Percentiles rank a stretch among this genome's conserved stretches.
Evolutionary conservation across 2,329 filamentous ascomycete species (phyloP).

Genomic region (Penicillium sp.): DNA sequence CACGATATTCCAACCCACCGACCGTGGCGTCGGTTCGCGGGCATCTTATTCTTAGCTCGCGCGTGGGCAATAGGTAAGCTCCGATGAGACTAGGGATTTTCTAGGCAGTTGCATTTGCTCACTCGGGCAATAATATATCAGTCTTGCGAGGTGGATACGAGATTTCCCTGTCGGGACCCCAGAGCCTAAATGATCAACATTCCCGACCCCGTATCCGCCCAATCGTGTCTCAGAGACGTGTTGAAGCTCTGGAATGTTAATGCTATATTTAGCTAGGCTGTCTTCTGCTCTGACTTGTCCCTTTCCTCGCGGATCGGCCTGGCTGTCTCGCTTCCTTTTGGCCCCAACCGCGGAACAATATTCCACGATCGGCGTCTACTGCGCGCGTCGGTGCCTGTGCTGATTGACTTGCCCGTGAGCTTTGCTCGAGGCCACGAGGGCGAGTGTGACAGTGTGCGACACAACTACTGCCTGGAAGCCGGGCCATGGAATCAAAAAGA

Average conservation of each 20-base stretch:
- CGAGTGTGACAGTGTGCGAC: not conserved
- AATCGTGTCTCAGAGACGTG: not conserved
- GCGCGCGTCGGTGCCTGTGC: not conserved
- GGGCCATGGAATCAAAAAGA: not conserved
- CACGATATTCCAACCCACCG: not conserved
- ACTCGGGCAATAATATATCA: not conserved
- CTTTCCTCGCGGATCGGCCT: not conserved
- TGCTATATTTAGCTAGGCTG: not conserved
- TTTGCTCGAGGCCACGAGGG: not conserved
- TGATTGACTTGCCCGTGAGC: not conserved
- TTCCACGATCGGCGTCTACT: not conserved
- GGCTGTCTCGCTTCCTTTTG: not conserved
- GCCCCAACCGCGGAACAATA: not conserved
- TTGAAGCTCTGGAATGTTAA: not conserved
- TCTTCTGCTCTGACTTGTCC: not conserved
- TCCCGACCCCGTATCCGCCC: not conserved
- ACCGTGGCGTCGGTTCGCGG: not conserved
- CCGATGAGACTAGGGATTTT: too few relatives aligned
- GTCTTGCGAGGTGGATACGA: not conserved
- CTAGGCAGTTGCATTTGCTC: too few relatives aligned
- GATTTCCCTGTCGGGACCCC: not conserved
- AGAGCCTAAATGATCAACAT: not conserved
- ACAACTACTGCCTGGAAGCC: not conserved
- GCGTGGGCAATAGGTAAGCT: not conserved
- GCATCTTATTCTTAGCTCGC: not conserved